Base-by-base conservation (phyloP, 441 rosid genomes). In the Populus hybrid region DNA sequence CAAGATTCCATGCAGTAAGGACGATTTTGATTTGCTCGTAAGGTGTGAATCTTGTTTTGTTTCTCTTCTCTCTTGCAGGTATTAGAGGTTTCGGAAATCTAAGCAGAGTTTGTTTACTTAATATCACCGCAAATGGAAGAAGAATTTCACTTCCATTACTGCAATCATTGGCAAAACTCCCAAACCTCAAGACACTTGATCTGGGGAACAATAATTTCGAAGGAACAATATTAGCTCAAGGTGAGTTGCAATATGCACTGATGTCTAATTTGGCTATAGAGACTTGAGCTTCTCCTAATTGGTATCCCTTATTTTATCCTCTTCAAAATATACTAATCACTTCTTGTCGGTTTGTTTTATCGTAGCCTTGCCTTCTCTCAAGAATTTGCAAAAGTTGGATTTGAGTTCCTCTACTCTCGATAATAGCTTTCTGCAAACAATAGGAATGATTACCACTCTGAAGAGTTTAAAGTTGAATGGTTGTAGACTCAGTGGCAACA, bases 91-190 rank as follows among this genome's bases (percentile, higher is more conserved):
- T 65, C 24, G 40, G 59, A 20, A 63, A 74, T 6, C 18, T 63
- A 16, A 65, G 70, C 36, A 65, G 18, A 35, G 9, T 72, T 28
- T 18, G 5, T 28, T 26, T 73, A 23, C 26, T 54, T 73, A 32
- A n/a, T 16, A 32, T 57, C 42, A 57, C 75, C 12, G 7, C 42
- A 6, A 30, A 18, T 30, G 67, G 67, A 54, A 32, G 28, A 38
- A 24, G 16, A 28, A 50, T 38, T 72, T 72, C 65, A 72, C 16
- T 6, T 14, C 5, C 16, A 46, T 46, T 46, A n/a, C 23, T 57
- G 20, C 67, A 73, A 73, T 73, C 75, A 9, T 18, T 73, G 9
- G 71, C 70, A 40, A 57, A 14, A 65, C 65, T 74, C 46, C 20
- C 77, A 26, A 12, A 38, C 67, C 36, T 74, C 8, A 74, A n/a